Evolutionary conservation across 2,329 filamentous ascomycete species (phyloP).

Genomic region (Trichoderma hamatum): DNA sequence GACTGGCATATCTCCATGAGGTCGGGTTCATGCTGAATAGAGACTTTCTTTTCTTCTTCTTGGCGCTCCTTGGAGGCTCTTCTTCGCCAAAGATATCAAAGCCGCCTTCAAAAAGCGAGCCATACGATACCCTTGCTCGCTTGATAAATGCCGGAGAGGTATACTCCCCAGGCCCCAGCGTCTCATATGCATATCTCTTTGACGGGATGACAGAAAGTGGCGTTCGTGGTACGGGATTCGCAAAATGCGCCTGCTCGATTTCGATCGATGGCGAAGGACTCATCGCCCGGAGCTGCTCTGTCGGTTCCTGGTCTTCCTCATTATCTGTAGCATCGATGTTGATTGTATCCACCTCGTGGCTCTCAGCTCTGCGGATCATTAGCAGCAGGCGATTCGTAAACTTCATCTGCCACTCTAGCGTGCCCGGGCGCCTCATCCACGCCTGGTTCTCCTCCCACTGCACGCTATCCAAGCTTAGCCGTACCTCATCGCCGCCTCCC

Average conservation of each 20-base stretch:
- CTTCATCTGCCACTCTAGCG: constrained; percentile 61
- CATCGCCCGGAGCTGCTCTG: not conserved
- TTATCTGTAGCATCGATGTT: constrained; percentile 49
- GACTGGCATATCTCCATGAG: constrained; percentile 74
- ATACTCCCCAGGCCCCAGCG: constrained; percentile 58
- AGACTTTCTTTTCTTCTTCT: constrained; percentile 75
- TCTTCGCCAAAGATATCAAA: constrained; percentile 69
- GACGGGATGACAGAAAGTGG: constrained; percentile 31
- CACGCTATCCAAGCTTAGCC: constrained; percentile 69
- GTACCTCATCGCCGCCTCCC: constrained; percentile 77
- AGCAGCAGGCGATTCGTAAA: constrained; percentile 56
- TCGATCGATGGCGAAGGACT: constrained; percentile 11
- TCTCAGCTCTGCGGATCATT: constrained; percentile 47
- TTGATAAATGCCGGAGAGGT: constrained; percentile 81
- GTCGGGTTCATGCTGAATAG: constrained; percentile 68
- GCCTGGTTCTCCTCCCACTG: constrained; percentile 62
- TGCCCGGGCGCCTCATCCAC: constrained; percentile 52
- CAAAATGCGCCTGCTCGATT: not conserved
- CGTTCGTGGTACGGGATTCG: constrained; percentile 23
- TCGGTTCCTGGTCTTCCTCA: constrained; percentile 28
- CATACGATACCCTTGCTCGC: constrained; percentile 69
- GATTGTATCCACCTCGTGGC: constrained; percentile 52
- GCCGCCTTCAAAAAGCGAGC: constrained; percentile 64
- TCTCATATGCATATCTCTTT: constrained; percentile 42
- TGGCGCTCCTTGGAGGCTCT: constrained; percentile 49